Conservation (phyloP, 2,329 filamentous ascomycete species). For the Fusarium avenaceum region DNA sequence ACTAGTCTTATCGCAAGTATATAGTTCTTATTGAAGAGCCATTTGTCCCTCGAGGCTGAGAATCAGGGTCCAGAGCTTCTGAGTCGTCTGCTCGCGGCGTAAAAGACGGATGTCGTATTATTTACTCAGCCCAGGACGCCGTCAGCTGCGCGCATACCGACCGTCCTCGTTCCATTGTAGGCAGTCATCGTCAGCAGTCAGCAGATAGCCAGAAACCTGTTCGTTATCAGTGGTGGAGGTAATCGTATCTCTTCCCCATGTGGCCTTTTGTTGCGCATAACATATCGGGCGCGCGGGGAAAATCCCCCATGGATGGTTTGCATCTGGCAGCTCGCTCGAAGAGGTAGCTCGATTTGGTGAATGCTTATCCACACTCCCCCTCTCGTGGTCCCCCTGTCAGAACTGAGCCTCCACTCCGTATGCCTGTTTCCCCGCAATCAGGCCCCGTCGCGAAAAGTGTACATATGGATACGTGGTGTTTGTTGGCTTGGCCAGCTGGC, state of each 20-base stretch:
- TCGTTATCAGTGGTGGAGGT: background rate
- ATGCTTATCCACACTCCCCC: conserved; percentile 34
- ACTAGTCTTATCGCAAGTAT: background rate
- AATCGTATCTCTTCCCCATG: conserved; percentile 13
- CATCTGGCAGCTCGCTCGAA: conserved; percentile 30
- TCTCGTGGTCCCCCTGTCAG: conserved; percentile 27
- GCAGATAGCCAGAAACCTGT: conserved; percentile 14
- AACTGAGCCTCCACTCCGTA: conserved; percentile 23
- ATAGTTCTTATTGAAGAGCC: background rate
- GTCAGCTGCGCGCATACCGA: conserved; percentile 33
- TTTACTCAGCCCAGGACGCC: conserved; percentile 11
- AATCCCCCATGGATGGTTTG: conserved; percentile 23
- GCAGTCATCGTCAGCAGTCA: conserved; percentile 29
- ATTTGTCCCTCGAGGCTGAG: conserved; percentile 3
- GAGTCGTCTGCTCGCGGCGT: conserved; percentile 12
- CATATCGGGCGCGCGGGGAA: conserved; percentile 12
- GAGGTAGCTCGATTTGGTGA: conserved; percentile 22
- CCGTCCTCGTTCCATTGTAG: conserved; percentile 9
- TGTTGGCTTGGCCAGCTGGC: conserved; percentile 36
- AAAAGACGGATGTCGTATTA: conserved; percentile 12
- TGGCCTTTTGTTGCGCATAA: conserved; percentile 17
- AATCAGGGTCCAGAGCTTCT: conserved; percentile 33
- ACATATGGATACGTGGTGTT: conserved; percentile 28
- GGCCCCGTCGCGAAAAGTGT: conserved; percentile 22
- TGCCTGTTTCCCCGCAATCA: conserved; percentile 44